Evolutionary conservation across 805 yeast genomes (phyloP), one percentile per base, ranked within the genome.

Genomic region (Candida orba): DNA sequence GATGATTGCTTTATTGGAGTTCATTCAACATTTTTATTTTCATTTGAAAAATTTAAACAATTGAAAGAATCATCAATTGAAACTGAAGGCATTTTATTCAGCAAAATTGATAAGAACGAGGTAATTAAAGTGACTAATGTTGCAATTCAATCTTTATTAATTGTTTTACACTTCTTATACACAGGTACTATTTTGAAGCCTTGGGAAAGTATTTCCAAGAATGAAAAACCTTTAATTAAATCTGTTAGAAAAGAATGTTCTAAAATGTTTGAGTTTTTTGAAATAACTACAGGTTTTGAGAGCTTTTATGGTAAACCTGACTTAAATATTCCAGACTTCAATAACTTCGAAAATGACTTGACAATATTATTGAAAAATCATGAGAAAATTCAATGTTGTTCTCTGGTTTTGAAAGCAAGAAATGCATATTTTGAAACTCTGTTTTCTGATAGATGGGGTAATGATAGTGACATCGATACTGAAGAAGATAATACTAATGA

Each of bases 351-450:
- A 0, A 43, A 42, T 30, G 84, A 81, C 53, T 70, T 76, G 3
- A 52, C 52, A 0, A 60, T 86, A 3, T 50, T 50, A 6, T 58
- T 82, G n/a, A 48, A 61, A 2, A 80, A 77, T 51, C 78, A 76
- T 1, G 65, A 60, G n/a, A 30, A 24, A 2, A 29, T 72, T 0
- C 44, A 47, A 4, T 72, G 76, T 7, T 78, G 78, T 53, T 71
- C 81, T 3, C 65, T 68, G 10, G 62, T 87, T 5, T 54, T 89
- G n/a, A 56, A 64, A 4, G 59, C 74, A 0, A 63, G 95, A 46
- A 75, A 81, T 38, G 78, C 76, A 0, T 84, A 71, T 54, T 86
- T 89, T 57, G 80, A 76, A 43, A 69, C 81, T 0, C 50, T 78
- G 3, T 67, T 84, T 31, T 72, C 81, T 0, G 55, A 61, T 1